phyloP scores from a whole-genome alignment of 805 yeast genomes.

The Candida qinlingensis region DNA sequence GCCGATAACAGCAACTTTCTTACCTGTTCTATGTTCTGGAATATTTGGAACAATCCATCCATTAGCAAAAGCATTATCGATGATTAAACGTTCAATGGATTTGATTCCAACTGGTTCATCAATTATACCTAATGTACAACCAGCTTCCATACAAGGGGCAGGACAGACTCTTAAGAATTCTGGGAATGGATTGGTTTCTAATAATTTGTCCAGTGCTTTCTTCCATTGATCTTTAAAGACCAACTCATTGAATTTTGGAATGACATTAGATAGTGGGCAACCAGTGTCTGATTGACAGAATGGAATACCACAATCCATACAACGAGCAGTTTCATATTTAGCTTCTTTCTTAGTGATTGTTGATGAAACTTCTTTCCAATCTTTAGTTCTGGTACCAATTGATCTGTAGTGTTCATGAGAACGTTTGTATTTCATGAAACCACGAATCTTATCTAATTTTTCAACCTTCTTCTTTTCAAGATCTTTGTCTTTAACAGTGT shows the following conservation, averaged over 20 bases:
- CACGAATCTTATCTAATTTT: slow-evolving; percentile 75
- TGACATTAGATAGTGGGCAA: slow-evolving; percentile 94
- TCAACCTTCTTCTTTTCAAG: slow-evolving; percentile 59
- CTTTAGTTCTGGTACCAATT: slow-evolving; percentile 69
- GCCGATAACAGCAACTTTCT: slow-evolving; percentile 80
- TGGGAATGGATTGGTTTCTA: slow-evolving; percentile 97
- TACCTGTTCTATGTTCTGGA: slow-evolving; percentile 79
- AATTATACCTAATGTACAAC: slow-evolving; percentile 88
- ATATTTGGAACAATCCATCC: slow-evolving; percentile 92
- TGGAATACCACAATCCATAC: slow-evolving; percentile 99
- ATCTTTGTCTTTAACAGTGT: slow-evolving; percentile 67
- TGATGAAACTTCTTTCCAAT: slow-evolving; percentile 87
- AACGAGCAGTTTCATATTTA: slow-evolving; percentile 88
- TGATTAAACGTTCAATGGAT: slow-evolving; percentile 91
- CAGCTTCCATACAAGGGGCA: slow-evolving; percentile 94
- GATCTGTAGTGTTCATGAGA: slow-evolving; percentile 83
- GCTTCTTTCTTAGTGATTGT: slow-evolving; percentile 83
- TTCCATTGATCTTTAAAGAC: slow-evolving; percentile 94
- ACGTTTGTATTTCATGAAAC: slow-evolving; percentile 91
- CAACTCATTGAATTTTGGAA: slow-evolving; percentile 97
- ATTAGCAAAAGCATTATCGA: slow-evolving; percentile 92
- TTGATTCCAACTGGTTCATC: slow-evolving; percentile 96
- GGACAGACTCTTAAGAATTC: slow-evolving; percentile 98
- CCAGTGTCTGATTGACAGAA: slow-evolving; percentile 98
- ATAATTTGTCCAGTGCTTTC: slow-evolving; percentile 83